phyloP scores from a whole-genome alignment of 2,329 filamentous ascomycete genomes.

The Shiraia bambusicola region DNA sequence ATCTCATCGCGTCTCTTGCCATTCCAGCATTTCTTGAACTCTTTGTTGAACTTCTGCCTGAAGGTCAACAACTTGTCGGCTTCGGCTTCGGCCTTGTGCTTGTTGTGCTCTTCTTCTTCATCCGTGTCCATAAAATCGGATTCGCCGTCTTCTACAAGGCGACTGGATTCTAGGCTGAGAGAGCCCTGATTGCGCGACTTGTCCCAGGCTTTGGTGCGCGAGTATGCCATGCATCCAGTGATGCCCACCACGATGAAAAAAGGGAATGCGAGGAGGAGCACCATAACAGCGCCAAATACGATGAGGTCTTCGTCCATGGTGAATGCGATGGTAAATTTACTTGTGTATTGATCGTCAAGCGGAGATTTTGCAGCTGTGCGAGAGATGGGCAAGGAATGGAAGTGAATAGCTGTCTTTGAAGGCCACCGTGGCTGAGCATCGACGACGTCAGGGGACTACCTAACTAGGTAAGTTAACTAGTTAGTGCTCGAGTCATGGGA shows the following conservation, averaged over 20 bases:
- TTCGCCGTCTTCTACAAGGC: slow-evolving; percentile 21
- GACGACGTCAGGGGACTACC: too few species aligned
- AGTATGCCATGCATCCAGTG: slow-evolving; percentile 29
- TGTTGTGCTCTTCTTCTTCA: slow-evolving; percentile 30
- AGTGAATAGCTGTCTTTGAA: not conserved
- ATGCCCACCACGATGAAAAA: slow-evolving; percentile 24
- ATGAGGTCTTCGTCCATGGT: slow-evolving; percentile 35
- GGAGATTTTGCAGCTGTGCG: not conserved
- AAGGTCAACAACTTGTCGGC: slow-evolving; percentile 31
- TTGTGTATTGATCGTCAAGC: not conserved
- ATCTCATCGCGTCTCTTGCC: slow-evolving; percentile 30
- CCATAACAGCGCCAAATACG: slow-evolving; percentile 25
- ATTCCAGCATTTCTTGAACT: slow-evolving; percentile 31
- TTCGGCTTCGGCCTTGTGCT: slow-evolving; percentile 34
- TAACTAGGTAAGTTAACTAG: too few species aligned
- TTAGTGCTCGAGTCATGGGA: too few species aligned
- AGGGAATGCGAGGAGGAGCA: slow-evolving; percentile 28
- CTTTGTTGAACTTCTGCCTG: slow-evolving; percentile 34
- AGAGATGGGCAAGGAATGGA: not conserved
- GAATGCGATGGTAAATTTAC: not conserved
- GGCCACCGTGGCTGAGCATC: too few species aligned
- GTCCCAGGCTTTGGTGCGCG: slow-evolving; percentile 37
- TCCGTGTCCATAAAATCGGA: slow-evolving; percentile 35
- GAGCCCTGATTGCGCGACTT: slow-evolving; percentile 26
- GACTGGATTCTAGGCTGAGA: slow-evolving; percentile 24